These are phyloP conservation scores for Fibroporia radiculosa DNA, from an alignment of 768 basidiomycete species.

Conservation along the genomic window DNA sequence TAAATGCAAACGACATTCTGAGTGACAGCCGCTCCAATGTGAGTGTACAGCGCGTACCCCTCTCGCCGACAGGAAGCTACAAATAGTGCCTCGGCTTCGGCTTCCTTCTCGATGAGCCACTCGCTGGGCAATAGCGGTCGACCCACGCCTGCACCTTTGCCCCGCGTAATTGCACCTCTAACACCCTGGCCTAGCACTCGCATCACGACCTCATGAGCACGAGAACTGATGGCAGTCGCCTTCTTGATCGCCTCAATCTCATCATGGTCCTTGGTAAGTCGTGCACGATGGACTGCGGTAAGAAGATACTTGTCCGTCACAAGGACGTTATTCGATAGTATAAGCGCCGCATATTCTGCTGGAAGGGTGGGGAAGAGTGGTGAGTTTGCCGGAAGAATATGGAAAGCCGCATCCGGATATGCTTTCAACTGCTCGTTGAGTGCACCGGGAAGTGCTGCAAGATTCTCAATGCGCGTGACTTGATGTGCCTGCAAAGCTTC, in stretches of 20 bases:
- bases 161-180: constrained; percentile 43
- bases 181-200: constrained; percentile 75
- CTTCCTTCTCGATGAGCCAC: constrained; percentile 89
- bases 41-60: constrained; percentile 45
- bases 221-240: constrained; percentile 81
- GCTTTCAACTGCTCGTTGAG: constrained; percentile 41
- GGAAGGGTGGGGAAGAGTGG: constrained; percentile 47
- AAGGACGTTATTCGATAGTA: constrained; percentile 26
- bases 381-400: constrained; percentile 50
- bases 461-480: constrained; percentile 51
- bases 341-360: constrained; percentile 31
- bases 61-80: constrained; percentile 83
- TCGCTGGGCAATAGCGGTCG: constrained; percentile 61
- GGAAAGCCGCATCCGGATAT: constrained; percentile 50
- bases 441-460: constrained; percentile 34
- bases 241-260: constrained; percentile 72
- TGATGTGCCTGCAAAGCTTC: constrained; percentile 49
- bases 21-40: not conserved
- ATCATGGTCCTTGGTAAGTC: constrained; percentile 65
- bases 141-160: constrained; percentile 29
- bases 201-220: constrained; percentile 92
- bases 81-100: constrained; percentile 91
- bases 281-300: constrained; percentile 69
- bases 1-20: constrained; percentile 21
- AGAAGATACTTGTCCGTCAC: constrained; percentile 62